phyloP scores from a whole-genome alignment of 2,329 filamentous ascomycete genomes.

The Parasarocladium wereldwijsianum region DNA sequence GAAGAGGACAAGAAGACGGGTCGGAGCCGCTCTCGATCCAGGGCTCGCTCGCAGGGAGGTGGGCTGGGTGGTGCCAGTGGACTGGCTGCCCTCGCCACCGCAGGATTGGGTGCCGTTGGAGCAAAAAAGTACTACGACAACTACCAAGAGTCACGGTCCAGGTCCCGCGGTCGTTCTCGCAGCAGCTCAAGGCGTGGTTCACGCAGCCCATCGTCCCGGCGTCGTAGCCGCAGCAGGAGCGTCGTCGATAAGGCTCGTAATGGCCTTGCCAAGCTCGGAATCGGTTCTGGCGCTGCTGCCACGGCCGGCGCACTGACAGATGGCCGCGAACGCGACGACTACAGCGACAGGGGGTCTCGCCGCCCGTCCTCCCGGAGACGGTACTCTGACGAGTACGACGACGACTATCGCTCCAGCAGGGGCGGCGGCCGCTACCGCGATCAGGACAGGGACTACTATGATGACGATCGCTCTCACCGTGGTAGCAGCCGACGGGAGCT shows the following conservation, averaged over 20 bases:
- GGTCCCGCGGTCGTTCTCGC: slow-evolving; percentile 34
- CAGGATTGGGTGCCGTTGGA: slow-evolving; percentile 43
- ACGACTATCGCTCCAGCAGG: slow-evolving; percentile 25
- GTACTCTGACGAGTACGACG: slow-evolving; percentile 31
- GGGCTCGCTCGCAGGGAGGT: slow-evolving; percentile 33
- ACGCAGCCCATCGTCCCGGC: slow-evolving; percentile 25
- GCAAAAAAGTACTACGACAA: slow-evolving; percentile 43
- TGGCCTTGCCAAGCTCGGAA: slow-evolving; percentile 44
- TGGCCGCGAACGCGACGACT: slow-evolving; percentile 27
- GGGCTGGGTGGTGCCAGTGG: slow-evolving; percentile 30
- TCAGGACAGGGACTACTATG: slow-evolving; percentile 25
- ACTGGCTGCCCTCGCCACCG: slow-evolving; percentile 48
- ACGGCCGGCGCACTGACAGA: slow-evolving; percentile 21
- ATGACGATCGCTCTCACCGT: slow-evolving; percentile 29
- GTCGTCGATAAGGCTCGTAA: slow-evolving; percentile 49
- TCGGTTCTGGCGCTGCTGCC: slow-evolving; percentile 32
- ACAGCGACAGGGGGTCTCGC: slow-evolving; percentile 25
- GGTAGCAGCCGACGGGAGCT: slow-evolving; percentile 24
- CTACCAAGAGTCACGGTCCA: slow-evolving; percentile 25
- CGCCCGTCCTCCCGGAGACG: slow-evolving; percentile 16
- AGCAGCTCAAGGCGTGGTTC: slow-evolving; percentile 27
- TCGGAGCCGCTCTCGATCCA: slow-evolving; percentile 56
- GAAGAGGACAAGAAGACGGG: slow-evolving; percentile 44
- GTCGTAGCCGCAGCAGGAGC: slow-evolving; percentile 44
- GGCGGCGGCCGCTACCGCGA: slow-evolving; percentile 14